Evolutionary conservation across 1,139 yeast species (phyloP).

Genomic region (Scheffersomyces lignicola): DNA sequence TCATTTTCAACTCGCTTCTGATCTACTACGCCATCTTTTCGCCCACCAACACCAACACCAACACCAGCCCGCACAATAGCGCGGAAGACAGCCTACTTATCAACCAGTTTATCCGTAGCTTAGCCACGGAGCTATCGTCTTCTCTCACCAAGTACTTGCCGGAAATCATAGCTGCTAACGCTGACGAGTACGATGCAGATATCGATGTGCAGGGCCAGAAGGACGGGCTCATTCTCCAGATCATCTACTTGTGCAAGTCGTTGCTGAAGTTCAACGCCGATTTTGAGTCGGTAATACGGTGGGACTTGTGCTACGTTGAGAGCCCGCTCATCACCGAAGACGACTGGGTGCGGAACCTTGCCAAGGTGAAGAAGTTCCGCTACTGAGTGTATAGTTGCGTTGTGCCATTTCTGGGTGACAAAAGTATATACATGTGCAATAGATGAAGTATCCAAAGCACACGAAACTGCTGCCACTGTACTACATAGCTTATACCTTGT

Average conservation of each 20-base stretch:
- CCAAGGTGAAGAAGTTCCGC: slow-evolving; percentile 38
- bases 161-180: slow-evolving; percentile 14
- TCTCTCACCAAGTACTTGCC: slow-evolving; percentile 31
- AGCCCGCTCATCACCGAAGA: slow-evolving; percentile 26
- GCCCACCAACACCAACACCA: neutral
- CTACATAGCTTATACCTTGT: no score
- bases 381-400: slow-evolving; percentile 14
- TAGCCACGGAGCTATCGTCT: slow-evolving; percentile 26
- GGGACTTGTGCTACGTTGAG: slow-evolving; percentile 32
- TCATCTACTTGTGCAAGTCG: slow-evolving; percentile 76
- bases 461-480: no score
- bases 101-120: slow-evolving; percentile 34
- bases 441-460: neutral
- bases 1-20: slow-evolving; percentile 69
- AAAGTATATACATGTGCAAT: no score
- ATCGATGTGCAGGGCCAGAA: slow-evolving; percentile 43
- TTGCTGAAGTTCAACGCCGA: slow-evolving; percentile 70
- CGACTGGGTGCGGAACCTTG: slow-evolving; percentile 37
- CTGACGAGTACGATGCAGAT: slow-evolving; percentile 18
- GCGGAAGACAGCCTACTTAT: slow-evolving; percentile 21
- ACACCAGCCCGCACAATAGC: no score
- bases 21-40: slow-evolving; percentile 62
- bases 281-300: slow-evolving; percentile 49
- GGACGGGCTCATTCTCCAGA: slow-evolving; percentile 67
- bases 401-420: no score